Evolutionary conservation across 2,329 filamentous ascomycete genomes (phyloP).

Genomic region (Fusarium nisikadoi): DNA sequence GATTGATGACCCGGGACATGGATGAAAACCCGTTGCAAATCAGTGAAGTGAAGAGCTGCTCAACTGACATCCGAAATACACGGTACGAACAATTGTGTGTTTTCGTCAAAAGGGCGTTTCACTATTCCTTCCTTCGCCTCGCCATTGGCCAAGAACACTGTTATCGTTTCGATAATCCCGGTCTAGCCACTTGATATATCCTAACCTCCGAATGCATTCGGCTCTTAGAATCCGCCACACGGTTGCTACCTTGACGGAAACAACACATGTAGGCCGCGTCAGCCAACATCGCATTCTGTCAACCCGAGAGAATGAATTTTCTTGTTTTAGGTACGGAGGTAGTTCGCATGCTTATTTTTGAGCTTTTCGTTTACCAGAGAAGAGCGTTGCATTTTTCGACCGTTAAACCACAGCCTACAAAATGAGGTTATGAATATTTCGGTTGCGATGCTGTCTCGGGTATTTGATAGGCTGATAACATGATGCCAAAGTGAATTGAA

Average conservation of each 20-base stretch:
- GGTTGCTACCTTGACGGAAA: neutral
- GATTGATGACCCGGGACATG: neutral
- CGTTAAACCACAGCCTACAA: neutral
- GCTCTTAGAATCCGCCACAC: neutral
- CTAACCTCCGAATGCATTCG: constrained; percentile 5
- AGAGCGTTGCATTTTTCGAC: neutral
- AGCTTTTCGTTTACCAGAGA: neutral
- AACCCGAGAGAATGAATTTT: rapidly evolving
- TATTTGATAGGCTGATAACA: neutral
- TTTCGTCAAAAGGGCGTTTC: neutral
- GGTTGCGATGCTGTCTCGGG: neutral
- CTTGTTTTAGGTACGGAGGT: rapidly evolving
- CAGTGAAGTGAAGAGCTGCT: neutral
- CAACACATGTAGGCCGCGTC: too few relatives aligned
- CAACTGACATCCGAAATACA: neutral
- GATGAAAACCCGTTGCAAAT: neutral
- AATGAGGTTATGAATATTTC: too few relatives aligned
- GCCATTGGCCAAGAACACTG: neutral
- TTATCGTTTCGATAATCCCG: neutral
- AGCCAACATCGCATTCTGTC: rapidly evolving
- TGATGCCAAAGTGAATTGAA: neutral
- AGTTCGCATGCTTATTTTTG: neutral
- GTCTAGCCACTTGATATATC: neutral
- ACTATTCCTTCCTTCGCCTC: neutral
- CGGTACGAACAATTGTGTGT: neutral